Base-by-base conservation (phyloP, 1,284 basidiomycete genomes). In the Inonotus hispidus region DNA sequence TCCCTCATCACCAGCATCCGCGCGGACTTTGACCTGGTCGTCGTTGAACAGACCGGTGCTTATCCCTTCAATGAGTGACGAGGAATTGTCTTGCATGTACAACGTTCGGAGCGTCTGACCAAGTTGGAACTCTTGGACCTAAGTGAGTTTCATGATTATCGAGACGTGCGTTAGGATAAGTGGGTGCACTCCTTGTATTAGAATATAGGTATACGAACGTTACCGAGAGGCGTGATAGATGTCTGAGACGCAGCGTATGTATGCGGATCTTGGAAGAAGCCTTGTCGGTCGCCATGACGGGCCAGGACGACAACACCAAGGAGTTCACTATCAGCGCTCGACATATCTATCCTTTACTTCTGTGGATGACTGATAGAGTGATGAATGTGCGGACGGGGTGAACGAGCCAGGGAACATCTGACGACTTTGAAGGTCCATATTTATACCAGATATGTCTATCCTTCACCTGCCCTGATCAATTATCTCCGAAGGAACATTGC, bases 1-100 rank as follows among this genome's bases (percentile, higher is more conserved):
- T 1, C 81, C 80, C 66, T 82, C 80, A 29, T 74, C 80, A 6
- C 78, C 79, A 1, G 75, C 75, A 62, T 82, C 80, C 0, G 79
- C 79, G 4, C 72, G 72, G 37, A 79, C 71, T 39, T 68, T 60
- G 56, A 79, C 69, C 65, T 80, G 75, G 8, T 57, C 63, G 45
- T 71, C 67, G 58, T 74, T 69, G 60, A 76, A 73, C 8, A 75
- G 65, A 2, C 68, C 69, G 13, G 69, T 64, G 56, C 60, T 67
- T 49, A 77, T 67, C 3, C 74, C 74, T 7, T 71, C 69, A 58
- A 84, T 76, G 59, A 69, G 71, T 2, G 70, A 69, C 1, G 72
- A 56, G 8, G 75, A 74, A 3, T 68, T 63, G 16, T 68, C 58
- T 46, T 72, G 67, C 39, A 80, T 64, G 69, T 84, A 84, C 53